A percentile compares a stretch with the other conserved stretches of the same genome.
Conservation (phyloP, 2,329 filamentous ascomycete genomes). For the Aulographum hederae region DNA sequence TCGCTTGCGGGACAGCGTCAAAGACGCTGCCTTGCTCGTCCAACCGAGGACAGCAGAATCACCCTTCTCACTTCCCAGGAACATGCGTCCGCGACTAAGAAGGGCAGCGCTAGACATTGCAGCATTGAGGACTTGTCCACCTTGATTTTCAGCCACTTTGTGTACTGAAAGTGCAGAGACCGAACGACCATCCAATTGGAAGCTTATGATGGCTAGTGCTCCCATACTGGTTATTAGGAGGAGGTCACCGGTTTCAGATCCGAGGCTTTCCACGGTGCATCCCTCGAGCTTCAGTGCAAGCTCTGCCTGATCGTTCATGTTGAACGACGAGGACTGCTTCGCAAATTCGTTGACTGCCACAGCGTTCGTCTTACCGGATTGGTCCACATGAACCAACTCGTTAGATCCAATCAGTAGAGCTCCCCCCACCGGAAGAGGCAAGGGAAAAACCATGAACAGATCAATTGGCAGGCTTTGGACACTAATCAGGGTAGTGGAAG, state of each 20-base stretch:
- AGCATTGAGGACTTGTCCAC: conserved; percentile 42
- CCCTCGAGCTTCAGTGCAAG: conserved; percentile 66
- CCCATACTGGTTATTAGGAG: conserved; percentile 68
- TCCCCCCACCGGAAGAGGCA: conserved; percentile 76
- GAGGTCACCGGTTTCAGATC: conserved; percentile 61
- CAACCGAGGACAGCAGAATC: conserved; percentile 73
- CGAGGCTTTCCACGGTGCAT: conserved; percentile 59
- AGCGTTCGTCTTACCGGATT: conserved; percentile 83
- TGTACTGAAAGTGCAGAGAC: conserved; percentile 73
- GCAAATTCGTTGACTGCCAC: conserved; percentile 87
- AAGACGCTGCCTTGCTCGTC: conserved; percentile 39
- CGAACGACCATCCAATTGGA: conserved; percentile 76
- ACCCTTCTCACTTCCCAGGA: conserved; percentile 68
- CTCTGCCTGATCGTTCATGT: conserved; percentile 70
- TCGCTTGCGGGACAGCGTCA: conserved; percentile 44
- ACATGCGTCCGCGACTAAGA: conserved; percentile 51
- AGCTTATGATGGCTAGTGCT: conserved; percentile 54
- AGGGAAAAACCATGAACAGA: conserved; percentile 60
- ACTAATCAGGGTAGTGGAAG: conserved; percentile 81
- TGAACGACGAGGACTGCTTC: conserved; percentile 64
- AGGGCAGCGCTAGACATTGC: conserved; percentile 51
- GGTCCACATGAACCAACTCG: conserved; percentile 86
- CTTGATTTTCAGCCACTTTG: conserved; percentile 41
- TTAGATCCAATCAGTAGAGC: conserved; percentile 75
- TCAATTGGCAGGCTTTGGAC: conserved; percentile 76